These are phyloP conservation scores for Dipodascus albidus DNA, from an alignment of 805 yeast genomes.

Conservation along the genomic window DNA sequence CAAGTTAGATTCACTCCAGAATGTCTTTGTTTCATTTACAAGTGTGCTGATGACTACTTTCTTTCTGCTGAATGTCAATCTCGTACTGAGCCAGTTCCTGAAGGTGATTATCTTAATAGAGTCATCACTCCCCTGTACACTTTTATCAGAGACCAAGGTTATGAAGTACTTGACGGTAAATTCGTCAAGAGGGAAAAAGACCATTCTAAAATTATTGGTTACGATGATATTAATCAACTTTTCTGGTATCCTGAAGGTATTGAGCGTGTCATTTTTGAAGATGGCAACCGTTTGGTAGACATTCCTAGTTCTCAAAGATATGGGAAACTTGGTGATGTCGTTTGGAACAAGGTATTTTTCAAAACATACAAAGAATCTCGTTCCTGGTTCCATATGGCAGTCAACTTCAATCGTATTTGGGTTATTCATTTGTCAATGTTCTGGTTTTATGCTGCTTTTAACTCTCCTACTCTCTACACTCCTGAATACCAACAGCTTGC, in stretches of 20 bases:
- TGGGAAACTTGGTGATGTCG: constrained; percentile 79
- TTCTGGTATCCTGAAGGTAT: constrained; percentile 99
- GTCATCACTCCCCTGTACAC: constrained; percentile 81
- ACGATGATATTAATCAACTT: constrained; percentile 96
- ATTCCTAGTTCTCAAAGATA: constrained; percentile 85
- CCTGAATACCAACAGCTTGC: constrained; percentile 71
- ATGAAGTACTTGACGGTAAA: constrained; percentile 41
- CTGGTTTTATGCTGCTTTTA: constrained; percentile 94
- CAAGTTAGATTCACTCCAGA: constrained; percentile 87
- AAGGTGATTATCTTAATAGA: constrained; percentile 77
- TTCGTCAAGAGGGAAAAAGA: constrained; percentile 58
- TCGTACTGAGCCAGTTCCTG: constrained; percentile 34
- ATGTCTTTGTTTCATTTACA: constrained; percentile 85
- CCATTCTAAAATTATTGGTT: constrained; percentile 54
- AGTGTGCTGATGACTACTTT: constrained; percentile 87
- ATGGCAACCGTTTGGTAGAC: constrained; percentile 85
- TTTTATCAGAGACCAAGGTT: constrained; percentile 59
- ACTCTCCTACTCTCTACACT: constrained; percentile 86
- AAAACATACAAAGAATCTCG: constrained; percentile 93
- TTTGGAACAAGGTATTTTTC: constrained; percentile 86
- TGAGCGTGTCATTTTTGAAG: constrained; percentile 80
- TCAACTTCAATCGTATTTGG: constrained; percentile 98
- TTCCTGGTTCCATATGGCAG: constrained; percentile 92
- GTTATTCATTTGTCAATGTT: constrained; percentile 77
- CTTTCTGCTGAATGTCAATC: constrained; percentile 85